phyloP scores from a whole-genome alignment of 139 green algal species.

The Volvox reticuliferus region DNA sequence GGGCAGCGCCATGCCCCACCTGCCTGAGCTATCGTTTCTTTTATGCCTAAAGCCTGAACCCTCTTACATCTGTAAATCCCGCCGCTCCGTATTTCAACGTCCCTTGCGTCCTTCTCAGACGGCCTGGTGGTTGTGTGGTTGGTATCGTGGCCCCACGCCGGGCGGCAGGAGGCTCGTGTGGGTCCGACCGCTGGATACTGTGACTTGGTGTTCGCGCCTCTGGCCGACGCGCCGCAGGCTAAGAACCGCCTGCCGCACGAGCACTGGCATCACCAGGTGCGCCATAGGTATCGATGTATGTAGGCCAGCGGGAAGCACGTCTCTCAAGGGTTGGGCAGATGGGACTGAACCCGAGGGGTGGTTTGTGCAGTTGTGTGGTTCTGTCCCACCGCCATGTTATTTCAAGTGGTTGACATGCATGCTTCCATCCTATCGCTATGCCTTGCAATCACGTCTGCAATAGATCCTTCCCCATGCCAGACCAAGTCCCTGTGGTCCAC shows the following conservation, averaged over 20 bases:
- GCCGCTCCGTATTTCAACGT: background rate
- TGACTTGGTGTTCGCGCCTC: constrained; percentile 31
- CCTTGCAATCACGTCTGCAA: no score
- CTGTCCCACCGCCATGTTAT: no score
- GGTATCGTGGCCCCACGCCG: constrained; percentile 33
- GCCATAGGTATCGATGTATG: no score
- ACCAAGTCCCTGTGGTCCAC: no score
- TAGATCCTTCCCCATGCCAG: no score
- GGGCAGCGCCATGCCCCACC: background rate
- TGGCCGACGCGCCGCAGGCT: background rate
- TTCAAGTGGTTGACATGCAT: no score
- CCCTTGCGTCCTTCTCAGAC: background rate
- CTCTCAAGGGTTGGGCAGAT: no score
- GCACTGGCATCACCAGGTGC: constrained; percentile 44
- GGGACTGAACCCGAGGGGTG: no score
- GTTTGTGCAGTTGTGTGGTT: no score
- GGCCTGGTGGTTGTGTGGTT: constrained; percentile 42
- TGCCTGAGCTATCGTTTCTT: background rate
- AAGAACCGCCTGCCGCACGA: constrained; percentile 25
- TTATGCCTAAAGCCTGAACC: background rate
- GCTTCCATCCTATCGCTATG: no score
- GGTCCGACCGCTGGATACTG: background rate
- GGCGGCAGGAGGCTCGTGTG: constrained; percentile 36
- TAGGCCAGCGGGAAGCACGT: no score
- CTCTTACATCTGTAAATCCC: background rate